phyloP scores from a whole-genome alignment of 768 basidiomycete species.

The Suillus americanus region DNA sequence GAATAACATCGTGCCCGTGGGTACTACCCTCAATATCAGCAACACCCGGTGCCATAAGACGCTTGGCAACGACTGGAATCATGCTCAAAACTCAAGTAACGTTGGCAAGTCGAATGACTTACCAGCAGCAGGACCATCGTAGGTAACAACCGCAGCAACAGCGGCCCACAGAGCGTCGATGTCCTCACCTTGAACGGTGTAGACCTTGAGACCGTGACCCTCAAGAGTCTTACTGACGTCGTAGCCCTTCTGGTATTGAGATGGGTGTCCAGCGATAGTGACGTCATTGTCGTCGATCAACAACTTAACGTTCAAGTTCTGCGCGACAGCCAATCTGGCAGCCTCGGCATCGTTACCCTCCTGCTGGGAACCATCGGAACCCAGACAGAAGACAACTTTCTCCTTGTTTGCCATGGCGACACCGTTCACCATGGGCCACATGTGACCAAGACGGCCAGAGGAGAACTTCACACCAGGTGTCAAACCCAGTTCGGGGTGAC shows the following conservation, averaged over 20 bases:
- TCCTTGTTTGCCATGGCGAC: constrained; percentile 76
- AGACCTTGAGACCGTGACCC: constrained; percentile 81
- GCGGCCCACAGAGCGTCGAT: constrained; percentile 75
- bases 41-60: constrained; percentile 66
- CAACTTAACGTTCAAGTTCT: constrained; percentile 80
- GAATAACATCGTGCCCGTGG: constrained; percentile 86
- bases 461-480: constrained; percentile 95
- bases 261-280: constrained; percentile 90
- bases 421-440: constrained; percentile 89
- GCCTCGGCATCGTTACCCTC: constrained; percentile 92
- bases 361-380: constrained; percentile 90
- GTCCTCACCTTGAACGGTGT: constrained; percentile 75
- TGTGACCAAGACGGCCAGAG: constrained; percentile 88
- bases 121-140: constrained; percentile 82
- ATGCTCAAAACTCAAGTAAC: background rate
- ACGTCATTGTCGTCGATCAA: constrained; percentile 91
- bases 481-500: constrained; percentile 86
- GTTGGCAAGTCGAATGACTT: constrained; percentile 15
- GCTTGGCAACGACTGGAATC: constrained; percentile 64
- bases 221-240: constrained; percentile 67
- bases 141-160: constrained; percentile 50
- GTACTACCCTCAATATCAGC: constrained; percentile 74
- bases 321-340: constrained; percentile 82
- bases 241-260: constrained; percentile 81
- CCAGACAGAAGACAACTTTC: constrained; percentile 79